Base-by-base conservation (phyloP, 192 early-diverging fungal genomes). In the Pecoramyces ruminantium region DNA sequence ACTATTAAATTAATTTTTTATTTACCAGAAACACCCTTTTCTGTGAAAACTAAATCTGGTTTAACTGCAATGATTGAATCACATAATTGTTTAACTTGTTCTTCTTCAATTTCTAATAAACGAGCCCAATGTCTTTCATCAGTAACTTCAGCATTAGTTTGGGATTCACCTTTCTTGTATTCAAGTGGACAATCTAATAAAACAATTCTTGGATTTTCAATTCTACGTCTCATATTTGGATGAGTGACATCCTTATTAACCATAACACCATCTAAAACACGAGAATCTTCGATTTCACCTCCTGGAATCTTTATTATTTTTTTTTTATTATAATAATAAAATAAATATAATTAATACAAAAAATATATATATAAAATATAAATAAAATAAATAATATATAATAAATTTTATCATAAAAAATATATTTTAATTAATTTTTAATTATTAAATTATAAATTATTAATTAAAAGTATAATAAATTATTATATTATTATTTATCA, bases 91-190 rank as follows among this genome's bases (percentile, higher is more conserved):
- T 96, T 96, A 87, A 99, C 89, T 88, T 99, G 98, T 87, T 99
- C 97, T 89, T 99, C 98, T 87, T 99, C 98, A 82, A 99, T 99
- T 86, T 98, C 92, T 84, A 99, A 86, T 77, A 99, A 90, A 30
- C 98, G 90, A 80, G 93, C 88, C 98, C 98, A 99, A 87, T 99
- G 96, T 30, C 91, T 88, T 85, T 99, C 98, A 86, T 97, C 95
- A 81, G 93, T 93, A 79, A 99, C 95, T 87, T 99, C 98, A 83
- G 98, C 96, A 84, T 96, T 94, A 30, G 98, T 99, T 88, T 99
- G 98, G 58, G 96, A 98, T 87, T 98, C 98, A 80, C 98, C 98
- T 92, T 99, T 99, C 88, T 99, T 99, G 93, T 99, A 99, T 86
- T 98, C 98, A 78, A 99, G 90, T 30, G 97, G 97, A 87, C 98